phyloP scores from a whole-genome alignment of 1,284 basidiomycete genomes.

The Sporisorium exsertum region DNA sequence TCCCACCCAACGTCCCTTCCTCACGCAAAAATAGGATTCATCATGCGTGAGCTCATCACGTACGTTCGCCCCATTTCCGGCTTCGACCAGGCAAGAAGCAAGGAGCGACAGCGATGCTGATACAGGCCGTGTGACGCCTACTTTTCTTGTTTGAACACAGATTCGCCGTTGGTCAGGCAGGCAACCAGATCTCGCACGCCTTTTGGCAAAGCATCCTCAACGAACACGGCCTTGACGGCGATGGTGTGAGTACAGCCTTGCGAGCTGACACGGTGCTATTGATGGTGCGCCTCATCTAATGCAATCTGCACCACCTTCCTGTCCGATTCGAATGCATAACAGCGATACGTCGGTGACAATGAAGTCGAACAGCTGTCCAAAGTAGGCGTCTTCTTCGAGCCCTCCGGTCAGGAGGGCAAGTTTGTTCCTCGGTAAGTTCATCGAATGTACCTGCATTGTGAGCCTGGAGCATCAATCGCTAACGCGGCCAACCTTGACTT shows the following conservation, averaged over 20 bases:
- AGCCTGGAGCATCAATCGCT: neutral
- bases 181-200: constrained; percentile 74
- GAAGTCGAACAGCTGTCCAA: constrained; percentile 57
- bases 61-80: neutral
- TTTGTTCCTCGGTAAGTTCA: constrained; percentile 59
- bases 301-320: neutral
- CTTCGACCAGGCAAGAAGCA: neutral
- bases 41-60: constrained; percentile 56
- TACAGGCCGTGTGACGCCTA: neutral
- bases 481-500: neutral
- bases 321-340: neutral
- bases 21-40: neutral
- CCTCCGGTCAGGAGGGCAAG: constrained; percentile 62
- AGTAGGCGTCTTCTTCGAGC: constrained; percentile 69
- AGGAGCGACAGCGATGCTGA: constrained; percentile 2
- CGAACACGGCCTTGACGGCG: constrained; percentile 68
- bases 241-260: constrained; percentile 51
- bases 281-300: neutral
- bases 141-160: constrained; percentile 13
- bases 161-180: constrained; percentile 73
- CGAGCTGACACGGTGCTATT: neutral
- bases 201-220: constrained; percentile 68
- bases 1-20: neutral
- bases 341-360: constrained; percentile 64
- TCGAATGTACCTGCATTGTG: no score